Evolutionary conservation across 176 grass and related monocot genomes (phyloP).

Genomic region (Eragrostis curvula): DNA sequence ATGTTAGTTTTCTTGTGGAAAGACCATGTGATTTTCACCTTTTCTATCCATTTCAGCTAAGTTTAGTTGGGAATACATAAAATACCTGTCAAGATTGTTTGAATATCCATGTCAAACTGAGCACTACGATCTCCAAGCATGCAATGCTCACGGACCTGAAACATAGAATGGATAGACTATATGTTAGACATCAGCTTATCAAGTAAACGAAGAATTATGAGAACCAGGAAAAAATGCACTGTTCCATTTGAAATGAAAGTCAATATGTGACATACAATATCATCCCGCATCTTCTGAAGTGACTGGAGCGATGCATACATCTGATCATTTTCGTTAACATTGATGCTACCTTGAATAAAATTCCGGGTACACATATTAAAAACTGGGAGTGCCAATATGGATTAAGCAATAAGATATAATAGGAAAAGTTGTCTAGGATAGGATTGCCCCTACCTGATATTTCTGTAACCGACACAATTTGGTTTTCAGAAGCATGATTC

Average conservation of each 20-base stretch:
- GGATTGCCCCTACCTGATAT: not conserved
- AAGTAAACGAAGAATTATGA: not conserved
- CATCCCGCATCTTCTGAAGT: constrained; percentile 14
- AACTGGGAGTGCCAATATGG: not conserved
- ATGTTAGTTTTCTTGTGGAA: not conserved
- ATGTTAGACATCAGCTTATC: not conserved
- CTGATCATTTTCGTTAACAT: not conserved
- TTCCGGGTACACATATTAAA: not conserved
- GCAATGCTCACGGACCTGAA: constrained; percentile 29
- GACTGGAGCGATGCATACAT: not conserved
- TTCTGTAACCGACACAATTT: not conserved
- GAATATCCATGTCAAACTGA: constrained; percentile 49
- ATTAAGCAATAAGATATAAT: not conserved
- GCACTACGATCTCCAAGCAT: constrained; percentile 40
- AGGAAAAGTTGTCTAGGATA: not conserved
- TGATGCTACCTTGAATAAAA: constrained; percentile 3
- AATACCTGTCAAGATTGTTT: constrained; percentile 45
- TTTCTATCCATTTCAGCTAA: not conserved
- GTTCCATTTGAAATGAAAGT: not conserved
- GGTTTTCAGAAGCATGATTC: not conserved
- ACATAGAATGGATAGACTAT: not conserved
- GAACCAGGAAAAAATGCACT: not conserved
- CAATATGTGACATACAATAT: constrained; percentile 19
- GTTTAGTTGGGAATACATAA: not conserved
- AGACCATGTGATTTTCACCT: not conserved